Evolutionary conservation across 139 green algal species (phyloP).

Genomic region (Zygnema cylindricum): DNA sequence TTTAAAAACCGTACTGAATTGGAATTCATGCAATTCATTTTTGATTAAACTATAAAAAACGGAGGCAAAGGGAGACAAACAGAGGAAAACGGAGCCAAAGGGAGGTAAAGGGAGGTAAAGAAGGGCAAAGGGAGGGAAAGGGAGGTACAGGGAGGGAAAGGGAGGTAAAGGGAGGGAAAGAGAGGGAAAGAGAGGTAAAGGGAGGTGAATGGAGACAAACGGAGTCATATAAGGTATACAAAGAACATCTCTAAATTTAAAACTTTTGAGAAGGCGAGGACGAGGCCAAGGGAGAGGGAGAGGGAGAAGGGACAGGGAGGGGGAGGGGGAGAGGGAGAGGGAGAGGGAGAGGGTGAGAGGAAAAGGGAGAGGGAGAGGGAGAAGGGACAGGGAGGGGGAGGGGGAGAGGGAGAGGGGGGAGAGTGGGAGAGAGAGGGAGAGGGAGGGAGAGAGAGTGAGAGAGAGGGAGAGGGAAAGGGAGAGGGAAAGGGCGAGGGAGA

Average conservation of each 20-base stretch:
- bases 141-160: neutral
- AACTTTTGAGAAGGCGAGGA: neutral
- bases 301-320: neutral
- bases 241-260: no score
- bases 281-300: neutral
- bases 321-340: neutral
- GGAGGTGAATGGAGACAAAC: no score
- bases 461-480: slow-evolving; percentile 7
- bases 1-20: no score
- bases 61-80: no score
- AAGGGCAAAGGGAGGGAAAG: no score
- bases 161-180: neutral
- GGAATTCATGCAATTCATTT: no score
- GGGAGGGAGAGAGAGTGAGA: slow-evolving; percentile 13
- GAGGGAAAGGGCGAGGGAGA: neutral
- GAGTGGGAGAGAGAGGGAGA: neutral
- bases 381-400: neutral
- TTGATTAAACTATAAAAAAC: no score
- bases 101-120: no score
- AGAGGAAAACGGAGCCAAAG: no score
- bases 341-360: neutral
- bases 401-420: neutral
- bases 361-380: neutral
- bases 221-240: no score
- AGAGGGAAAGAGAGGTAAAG: neutral